Evolutionary conservation across 306 rosid genomes (phyloP).

Genomic region (Prosopis cineraria): DNA sequence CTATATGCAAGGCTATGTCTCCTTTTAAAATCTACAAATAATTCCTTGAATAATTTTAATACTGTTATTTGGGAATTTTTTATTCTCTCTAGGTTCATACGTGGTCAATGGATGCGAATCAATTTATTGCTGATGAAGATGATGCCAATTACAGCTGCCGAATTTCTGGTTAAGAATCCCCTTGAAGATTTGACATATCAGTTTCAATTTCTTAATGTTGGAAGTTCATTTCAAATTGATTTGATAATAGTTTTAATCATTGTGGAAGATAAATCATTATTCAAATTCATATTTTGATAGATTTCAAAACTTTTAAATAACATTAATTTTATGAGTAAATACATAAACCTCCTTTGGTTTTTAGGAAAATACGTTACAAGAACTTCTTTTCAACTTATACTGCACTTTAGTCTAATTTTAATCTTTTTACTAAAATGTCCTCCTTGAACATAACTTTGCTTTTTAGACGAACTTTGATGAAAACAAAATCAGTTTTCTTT

Average conservation of each 20-base stretch:
- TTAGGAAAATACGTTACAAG: neutral
- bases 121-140: constrained; percentile 89
- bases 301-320: neutral
- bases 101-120: constrained; percentile 85
- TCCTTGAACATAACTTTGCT: neutral
- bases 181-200: constrained; percentile 1
- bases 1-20: neutral
- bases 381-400: neutral
- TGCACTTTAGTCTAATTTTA: neutral
- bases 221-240: constrained; percentile 30
- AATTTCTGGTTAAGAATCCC: constrained; percentile 63
- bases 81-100: constrained; percentile 58
- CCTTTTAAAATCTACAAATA: neutral
- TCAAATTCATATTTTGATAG: constrained; percentile 8
- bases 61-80: constrained; percentile 5
- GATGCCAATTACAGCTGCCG: constrained; percentile 85
- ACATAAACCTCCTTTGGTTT: neutral
- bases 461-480: neutral
- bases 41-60: constrained; percentile 18
- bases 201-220: neutral
- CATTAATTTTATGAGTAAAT: neutral
- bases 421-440: neutral
- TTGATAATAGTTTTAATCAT: neutral
- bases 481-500: neutral
- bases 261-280: neutral